A percentile compares a stretch with the other conserved stretches of the same genome.
These are phyloP conservation scores for Geotrichum australiense DNA, from an alignment of 1,139 yeast species.

Conservation along the genomic window DNA sequence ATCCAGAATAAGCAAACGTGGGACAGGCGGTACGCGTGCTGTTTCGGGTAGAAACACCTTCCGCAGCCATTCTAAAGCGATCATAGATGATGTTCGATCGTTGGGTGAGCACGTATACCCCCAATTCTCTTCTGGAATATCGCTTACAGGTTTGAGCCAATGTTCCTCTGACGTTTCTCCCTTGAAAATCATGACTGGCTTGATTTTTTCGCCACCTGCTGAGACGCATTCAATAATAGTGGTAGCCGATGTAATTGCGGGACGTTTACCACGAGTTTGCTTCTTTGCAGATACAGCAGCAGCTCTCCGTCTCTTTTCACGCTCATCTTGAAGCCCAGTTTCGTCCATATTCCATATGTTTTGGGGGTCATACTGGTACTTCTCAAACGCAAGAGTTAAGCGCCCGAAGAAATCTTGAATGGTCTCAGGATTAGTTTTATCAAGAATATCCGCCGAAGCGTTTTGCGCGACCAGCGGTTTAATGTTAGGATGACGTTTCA, in stretches of 20 bases:
- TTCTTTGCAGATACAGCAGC: too few species aligned
- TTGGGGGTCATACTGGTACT: neutral
- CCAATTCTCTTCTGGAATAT: neutral
- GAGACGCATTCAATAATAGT: neutral
- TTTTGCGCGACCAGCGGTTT: too few species aligned
- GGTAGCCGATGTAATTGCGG: too few species aligned
- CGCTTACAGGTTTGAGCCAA: neutral
- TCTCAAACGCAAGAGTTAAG: neutral
- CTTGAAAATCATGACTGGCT: neutral
- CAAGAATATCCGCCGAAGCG: too few species aligned
- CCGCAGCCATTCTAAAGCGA: neutral
- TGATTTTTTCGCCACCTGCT: neutral
- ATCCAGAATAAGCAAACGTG: neutral
- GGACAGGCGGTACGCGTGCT: neutral
- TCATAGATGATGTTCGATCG: neutral
- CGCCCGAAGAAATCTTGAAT: neutral
- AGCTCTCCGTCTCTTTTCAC: too few species aligned
- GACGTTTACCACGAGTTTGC: too few species aligned
- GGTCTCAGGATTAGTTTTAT: slow-evolving; percentile 6
- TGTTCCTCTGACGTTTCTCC: neutral
- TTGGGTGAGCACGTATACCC: neutral
- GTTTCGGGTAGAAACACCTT: neutral
- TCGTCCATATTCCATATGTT: too few species aligned
- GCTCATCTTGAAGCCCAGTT: neutral
- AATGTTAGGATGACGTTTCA: too few species aligned